Evolutionary conservation across 1,139 yeast genomes (phyloP).

Genomic region (Saccharomycopsis hybrid): DNA sequence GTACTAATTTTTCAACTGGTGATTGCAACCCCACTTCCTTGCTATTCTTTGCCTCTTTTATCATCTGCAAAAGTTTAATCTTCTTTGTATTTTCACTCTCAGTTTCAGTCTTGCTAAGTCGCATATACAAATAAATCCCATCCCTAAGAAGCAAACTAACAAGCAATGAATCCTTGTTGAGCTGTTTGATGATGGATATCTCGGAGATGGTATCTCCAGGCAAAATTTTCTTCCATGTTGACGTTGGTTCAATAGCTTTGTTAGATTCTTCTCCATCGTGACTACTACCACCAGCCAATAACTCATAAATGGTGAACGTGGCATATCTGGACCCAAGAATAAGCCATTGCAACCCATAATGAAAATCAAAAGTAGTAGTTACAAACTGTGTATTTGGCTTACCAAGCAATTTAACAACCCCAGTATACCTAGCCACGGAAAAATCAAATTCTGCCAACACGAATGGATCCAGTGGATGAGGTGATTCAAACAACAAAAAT

Average conservation of each 20-base stretch:
- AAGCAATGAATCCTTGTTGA: constrained; percentile 24
- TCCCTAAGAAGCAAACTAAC: constrained; percentile 52
- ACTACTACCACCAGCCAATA: constrained; percentile 24
- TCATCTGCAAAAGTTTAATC: constrained; percentile 12
- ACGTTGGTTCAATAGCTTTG: constrained; percentile 22
- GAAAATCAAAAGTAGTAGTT: constrained; percentile 49
- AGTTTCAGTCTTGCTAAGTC: constrained; percentile 12
- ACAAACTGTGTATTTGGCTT: constrained; percentile 47
- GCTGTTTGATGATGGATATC: constrained; percentile 33
- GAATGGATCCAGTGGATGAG: constrained; percentile 57
- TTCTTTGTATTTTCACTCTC: neutral
- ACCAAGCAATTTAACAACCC: constrained; percentile 23
- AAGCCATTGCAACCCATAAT: constrained; percentile 35
- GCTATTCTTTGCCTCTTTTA: neutral
- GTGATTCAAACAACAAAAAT: constrained; percentile 51
- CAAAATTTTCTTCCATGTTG: constrained; percentile 46
- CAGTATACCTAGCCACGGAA: constrained; percentile 21
- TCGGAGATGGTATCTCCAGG: constrained; percentile 76
- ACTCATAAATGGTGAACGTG: constrained; percentile 50
- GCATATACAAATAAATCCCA: constrained; percentile 43
- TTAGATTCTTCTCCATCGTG: neutral
- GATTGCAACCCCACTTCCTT: neutral
- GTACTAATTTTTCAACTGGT: constrained; percentile 1
- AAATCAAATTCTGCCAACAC: constrained; percentile 36
- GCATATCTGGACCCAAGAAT: constrained; percentile 71